A percentile compares a stretch with the other conserved stretches of the same genome.
These are phyloP conservation scores for Brachypodium distachyon DNA, from an alignment of 202 grass and related monocot genomes.

Conservation along the genomic window DNA sequence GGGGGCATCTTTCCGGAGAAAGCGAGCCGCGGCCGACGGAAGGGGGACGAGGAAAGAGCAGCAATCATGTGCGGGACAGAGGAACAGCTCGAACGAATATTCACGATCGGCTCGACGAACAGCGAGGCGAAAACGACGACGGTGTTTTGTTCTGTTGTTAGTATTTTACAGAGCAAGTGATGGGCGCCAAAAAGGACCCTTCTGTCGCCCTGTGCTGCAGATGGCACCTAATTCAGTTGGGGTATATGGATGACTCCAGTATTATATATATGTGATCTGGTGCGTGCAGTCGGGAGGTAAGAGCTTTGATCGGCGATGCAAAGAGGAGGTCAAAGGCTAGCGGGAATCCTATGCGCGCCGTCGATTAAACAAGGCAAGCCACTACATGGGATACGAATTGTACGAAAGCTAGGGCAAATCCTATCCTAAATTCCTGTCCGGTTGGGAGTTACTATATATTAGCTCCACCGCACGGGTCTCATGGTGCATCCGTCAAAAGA, in stretches of 20 bases:
- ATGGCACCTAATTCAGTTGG: not conserved
- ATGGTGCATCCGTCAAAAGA: not conserved
- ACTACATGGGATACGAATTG: conserved; percentile 33
- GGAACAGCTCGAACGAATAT: conserved; percentile 25
- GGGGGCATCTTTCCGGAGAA: not conserved
- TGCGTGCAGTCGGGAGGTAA: not conserved
- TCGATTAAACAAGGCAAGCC: conserved; percentile 3
- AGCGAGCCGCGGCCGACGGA: conserved; percentile 17
- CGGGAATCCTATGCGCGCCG: conserved; percentile 38
- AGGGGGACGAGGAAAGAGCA: not conserved
- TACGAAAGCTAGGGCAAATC: conserved; percentile 27
- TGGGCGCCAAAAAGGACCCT: conserved; percentile 20
- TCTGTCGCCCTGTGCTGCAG: conserved; percentile 23
- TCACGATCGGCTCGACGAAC: not conserved
- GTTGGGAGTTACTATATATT: conserved; percentile 15
- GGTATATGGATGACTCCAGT: no score
- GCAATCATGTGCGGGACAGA: conserved; percentile 22
- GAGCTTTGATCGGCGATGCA: not conserved
- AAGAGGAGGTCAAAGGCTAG: conserved; percentile 15
- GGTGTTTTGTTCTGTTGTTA: not conserved
- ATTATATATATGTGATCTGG: conserved; percentile 12
- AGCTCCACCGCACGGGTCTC: not conserved
- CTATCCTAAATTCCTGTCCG: conserved; percentile 30
- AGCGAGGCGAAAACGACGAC: not conserved
- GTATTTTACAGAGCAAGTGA: not conserved